Evolutionary conservation across 2,329 filamentous ascomycete genomes (phyloP).

Genomic region (Pyrenophora tritici-repentis): DNA sequence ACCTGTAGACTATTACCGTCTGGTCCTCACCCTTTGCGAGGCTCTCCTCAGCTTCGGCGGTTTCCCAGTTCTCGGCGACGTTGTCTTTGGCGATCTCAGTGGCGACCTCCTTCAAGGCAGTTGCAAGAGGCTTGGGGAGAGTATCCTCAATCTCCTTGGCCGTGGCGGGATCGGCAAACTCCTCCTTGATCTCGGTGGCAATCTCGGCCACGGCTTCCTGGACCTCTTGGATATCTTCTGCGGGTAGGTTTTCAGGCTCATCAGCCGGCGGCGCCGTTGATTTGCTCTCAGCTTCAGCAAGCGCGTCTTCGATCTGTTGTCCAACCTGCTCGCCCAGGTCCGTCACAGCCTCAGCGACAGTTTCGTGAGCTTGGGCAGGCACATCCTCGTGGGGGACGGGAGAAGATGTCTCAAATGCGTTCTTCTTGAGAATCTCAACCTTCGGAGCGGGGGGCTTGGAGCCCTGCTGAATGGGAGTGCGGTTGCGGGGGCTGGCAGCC

Average conservation of each 20-base stretch:
- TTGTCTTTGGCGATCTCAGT: slow-evolving; percentile 60
- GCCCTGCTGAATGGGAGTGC: slow-evolving; percentile 36
- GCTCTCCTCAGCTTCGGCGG: slow-evolving; percentile 73
- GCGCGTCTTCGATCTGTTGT: slow-evolving; percentile 67
- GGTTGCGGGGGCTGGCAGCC: slow-evolving; percentile 66
- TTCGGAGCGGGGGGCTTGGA: slow-evolving; percentile 37
- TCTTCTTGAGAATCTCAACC: slow-evolving; percentile 54
- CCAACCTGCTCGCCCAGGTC: slow-evolving; percentile 66
- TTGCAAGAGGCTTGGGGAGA: slow-evolving; percentile 58
- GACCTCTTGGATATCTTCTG: slow-evolving; percentile 60
- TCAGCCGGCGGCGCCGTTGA: slow-evolving; percentile 52
- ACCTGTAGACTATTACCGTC: slow-evolving; percentile 84
- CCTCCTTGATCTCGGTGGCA: slow-evolving; percentile 50
- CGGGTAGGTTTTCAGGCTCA: slow-evolving; percentile 38
- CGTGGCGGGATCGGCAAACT: slow-evolving; percentile 60
- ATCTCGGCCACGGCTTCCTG: slow-evolving; percentile 59
- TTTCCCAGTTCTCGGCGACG: slow-evolving; percentile 90
- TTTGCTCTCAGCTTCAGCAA: slow-evolving; percentile 55
- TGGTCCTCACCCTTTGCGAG: slow-evolving; percentile 69
- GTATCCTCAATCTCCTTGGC: slow-evolving; percentile 59
- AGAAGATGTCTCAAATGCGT: slow-evolving; percentile 47
- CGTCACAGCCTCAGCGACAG: slow-evolving; percentile 71
- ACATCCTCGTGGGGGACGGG: slow-evolving; percentile 23
- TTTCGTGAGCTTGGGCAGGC: slow-evolving; percentile 56
- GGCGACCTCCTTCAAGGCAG: slow-evolving; percentile 62